Evolutionary conservation across 1,284 basidiomycete species (phyloP).

Genomic region (Ustilago tritici): DNA sequence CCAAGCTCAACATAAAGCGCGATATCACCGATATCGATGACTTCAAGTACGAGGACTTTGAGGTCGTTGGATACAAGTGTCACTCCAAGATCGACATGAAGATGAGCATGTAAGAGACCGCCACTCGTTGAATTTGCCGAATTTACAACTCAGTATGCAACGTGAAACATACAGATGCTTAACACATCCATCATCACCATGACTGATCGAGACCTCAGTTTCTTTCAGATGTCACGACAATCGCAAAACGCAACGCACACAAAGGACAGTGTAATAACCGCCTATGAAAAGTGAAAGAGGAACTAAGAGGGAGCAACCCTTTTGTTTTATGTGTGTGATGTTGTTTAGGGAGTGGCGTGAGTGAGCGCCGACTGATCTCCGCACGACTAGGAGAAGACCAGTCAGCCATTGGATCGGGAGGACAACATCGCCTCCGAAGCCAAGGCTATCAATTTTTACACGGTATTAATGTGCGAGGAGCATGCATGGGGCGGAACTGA

Average conservation of each 20-base stretch:
- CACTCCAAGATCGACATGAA: conserved; percentile 92
- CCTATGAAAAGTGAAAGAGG: conserved; percentile 1
- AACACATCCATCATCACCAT: conserved; percentile 7
- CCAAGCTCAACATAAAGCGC: conserved; percentile 78
- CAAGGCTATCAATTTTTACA: conserved; percentile 9
- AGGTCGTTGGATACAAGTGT: conserved; percentile 87
- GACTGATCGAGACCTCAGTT: not conserved
- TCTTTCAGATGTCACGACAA: not conserved
- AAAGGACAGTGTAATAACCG: not conserved
- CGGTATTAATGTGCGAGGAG: conserved; percentile 5
- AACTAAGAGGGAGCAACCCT: conserved; percentile 8
- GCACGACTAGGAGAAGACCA: conserved; percentile 8
- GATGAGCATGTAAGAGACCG: conserved; percentile 83
- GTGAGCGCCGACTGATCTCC: conserved; percentile 5
- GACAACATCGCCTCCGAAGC: not conserved
- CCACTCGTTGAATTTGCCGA: not conserved
- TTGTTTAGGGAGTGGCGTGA: not conserved
- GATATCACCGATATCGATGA: conserved; percentile 82
- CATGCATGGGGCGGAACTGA: not conserved
- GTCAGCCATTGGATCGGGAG: conserved; percentile 6
- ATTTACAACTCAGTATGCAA: not conserved
- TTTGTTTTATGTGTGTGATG: conserved; percentile 15
- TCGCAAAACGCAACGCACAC: not conserved
- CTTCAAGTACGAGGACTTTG: conserved; percentile 83
- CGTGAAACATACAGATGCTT: conserved; percentile 5